Base-by-base conservation (phyloP, 805 yeast genomes). In the Blastobotrys robertii region DNA sequence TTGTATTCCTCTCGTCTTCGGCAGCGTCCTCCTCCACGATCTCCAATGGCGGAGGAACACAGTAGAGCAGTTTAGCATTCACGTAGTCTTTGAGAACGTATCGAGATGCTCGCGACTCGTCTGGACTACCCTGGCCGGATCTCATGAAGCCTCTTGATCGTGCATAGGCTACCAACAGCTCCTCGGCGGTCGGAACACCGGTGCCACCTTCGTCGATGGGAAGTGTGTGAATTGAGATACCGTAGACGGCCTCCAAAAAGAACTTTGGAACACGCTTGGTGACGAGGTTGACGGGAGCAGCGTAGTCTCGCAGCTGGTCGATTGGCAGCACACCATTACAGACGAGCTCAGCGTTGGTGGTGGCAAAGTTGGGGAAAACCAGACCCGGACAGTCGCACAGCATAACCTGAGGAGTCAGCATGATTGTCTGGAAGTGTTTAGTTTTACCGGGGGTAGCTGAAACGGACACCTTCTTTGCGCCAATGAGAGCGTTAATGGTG, bases 391-490 rank as follows among this genome's bases (percentile, higher is more conserved):
- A 92, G 72, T 92, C 99, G 66, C 97, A 92, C 42, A 92, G 70
- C 52, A 87, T 72, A 2, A 92, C 92, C 31, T 81, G 73, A 41
- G 82, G 84, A 1, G 95, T 77, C 37, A 92, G 72, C 58, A 77
- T 76, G 48, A 92, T 88, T 1, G 99, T 92, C 69, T 92, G 99
- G 73, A 92, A 92, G 71, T 92, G 99, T 62, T 92, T 92, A 10
- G 99, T 92, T 62, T 92, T 92, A 68, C 99, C 99, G 10, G 99
- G 99, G 1, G 98, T 92, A 1, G 97, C 73, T 2, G 97, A 90
- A 32, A 92, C 99, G 2, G 97, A 87, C n/a, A 92, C 99, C 62
- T 85, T 88, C 59, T 92, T 92, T 13, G 97, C 79, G 10, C 98
- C 98, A 37, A 90, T 92, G 34, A 92, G 70, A 0, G 98, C 97